These are phyloP conservation scores for Lepraria neglecta DNA, from an alignment of 495 filamentous ascomycete species.

Conservation along the genomic window DNA sequence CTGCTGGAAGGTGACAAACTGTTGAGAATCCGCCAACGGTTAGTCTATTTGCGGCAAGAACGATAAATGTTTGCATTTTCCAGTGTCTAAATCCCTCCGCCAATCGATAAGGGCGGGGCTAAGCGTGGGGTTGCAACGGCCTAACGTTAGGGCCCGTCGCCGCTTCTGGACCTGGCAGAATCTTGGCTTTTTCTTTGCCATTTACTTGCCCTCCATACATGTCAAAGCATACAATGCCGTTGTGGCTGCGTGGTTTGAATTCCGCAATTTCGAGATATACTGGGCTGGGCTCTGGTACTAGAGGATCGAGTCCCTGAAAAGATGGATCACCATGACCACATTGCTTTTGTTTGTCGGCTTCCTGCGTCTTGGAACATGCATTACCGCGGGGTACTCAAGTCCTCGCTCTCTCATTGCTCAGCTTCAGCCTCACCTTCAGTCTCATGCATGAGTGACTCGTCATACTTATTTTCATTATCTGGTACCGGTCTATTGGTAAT, in stretches of 20 bases:
- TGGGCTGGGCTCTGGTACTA: too few relatives aligned
- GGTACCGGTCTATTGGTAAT: too few relatives aligned
- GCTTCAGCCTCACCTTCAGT: not conserved
- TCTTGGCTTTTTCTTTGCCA: not conserved
- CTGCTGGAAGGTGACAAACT: constrained; percentile 21
- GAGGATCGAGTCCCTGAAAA: too few relatives aligned
- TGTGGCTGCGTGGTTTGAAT: too few relatives aligned
- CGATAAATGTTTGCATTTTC: constrained; percentile 14
- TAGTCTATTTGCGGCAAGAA: constrained; percentile 8
- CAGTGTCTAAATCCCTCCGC: not conserved
- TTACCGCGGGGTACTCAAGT: not conserved
- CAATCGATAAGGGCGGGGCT: constrained; percentile 10
- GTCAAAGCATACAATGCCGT: too few relatives aligned
- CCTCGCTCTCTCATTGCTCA: not conserved
- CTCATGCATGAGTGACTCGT: too few relatives aligned
- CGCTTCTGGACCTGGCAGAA: too few relatives aligned
- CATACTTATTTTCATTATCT: too few relatives aligned
- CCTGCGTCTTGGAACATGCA: not conserved
- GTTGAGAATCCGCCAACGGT: constrained; percentile 17
- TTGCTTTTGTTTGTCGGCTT: not conserved
- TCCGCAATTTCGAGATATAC: too few relatives aligned
- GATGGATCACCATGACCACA: too few relatives aligned
- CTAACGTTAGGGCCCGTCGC: not conserved
- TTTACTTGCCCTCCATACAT: not conserved
- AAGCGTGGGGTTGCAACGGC: not conserved